phyloP scores from a whole-genome alignment of 2,329 filamentous ascomycete genomes.

The Bipolaris zeicola region DNA sequence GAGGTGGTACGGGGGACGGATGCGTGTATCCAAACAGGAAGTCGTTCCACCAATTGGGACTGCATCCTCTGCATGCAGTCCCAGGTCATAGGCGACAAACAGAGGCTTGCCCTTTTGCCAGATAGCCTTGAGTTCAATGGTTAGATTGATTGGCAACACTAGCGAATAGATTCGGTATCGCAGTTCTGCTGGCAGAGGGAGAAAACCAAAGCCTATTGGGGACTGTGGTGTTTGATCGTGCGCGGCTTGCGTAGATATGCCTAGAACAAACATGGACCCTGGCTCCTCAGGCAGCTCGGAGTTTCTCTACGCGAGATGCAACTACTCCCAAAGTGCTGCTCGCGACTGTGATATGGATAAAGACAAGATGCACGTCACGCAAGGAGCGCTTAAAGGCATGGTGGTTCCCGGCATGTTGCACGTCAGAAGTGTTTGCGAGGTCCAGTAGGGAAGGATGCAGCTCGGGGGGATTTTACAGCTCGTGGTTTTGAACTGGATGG shows the following conservation, averaged over 20 bases:
- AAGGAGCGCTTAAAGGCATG: not conserved
- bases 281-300: not conserved
- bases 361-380: not conserved
- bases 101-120: not conserved
- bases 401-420: not conserved
- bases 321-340: not conserved
- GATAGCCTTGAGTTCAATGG: slow-evolving; percentile 1
- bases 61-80: not conserved
- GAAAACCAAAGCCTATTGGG: slow-evolving; percentile 15
- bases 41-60: not conserved
- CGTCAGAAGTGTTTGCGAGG: not conserved
- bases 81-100: not conserved
- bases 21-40: not conserved
- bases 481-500: not conserved
- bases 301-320: slow-evolving; percentile 3
- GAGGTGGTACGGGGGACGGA: not conserved
- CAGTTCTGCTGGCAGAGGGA: slow-evolving; percentile 24
- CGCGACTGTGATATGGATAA: not conserved
- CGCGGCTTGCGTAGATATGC: no score
- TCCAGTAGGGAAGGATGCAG: not conserved
- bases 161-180: slow-evolving; percentile 21
- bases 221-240: not conserved
- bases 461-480: not conserved
- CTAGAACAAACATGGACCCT: not conserved
- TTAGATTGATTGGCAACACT: slow-evolving; percentile 15